A percentile compares a stretch with the other conserved stretches of the same genome.
phyloP scores from a whole-genome alignment of 176 grass and related monocot genomes.

The Oryza punctata region DNA sequence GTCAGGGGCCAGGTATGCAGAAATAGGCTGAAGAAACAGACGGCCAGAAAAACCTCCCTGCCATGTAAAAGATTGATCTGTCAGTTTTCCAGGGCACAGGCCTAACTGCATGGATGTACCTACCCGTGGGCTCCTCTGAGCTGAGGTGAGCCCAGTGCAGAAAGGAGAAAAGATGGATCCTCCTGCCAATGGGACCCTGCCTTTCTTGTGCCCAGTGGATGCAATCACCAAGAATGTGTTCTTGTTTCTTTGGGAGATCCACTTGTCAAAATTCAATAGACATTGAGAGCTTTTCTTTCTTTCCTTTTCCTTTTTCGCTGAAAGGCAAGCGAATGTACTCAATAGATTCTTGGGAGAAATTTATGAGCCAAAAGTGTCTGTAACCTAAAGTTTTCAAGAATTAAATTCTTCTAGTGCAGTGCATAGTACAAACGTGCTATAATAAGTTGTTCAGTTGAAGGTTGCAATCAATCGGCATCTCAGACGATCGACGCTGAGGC shows the following conservation, averaged over 20 bases:
- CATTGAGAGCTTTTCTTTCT: not conserved
- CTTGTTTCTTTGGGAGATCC: not conserved
- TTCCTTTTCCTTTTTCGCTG: not conserved
- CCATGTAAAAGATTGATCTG: conserved; percentile 32
- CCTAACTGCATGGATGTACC: not conserved
- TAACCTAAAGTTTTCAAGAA: not conserved
- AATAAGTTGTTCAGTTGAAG: not conserved
- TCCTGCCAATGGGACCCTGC: not conserved
- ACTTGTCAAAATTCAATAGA: conserved; percentile 7
- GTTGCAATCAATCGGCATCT: not conserved
- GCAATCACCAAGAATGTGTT: conserved; percentile 28
- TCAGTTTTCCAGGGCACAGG: conserved; percentile 33
- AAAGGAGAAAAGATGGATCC: conserved; percentile 34
- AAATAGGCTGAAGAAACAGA: conserved; percentile 35
- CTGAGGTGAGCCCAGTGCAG: not conserved
- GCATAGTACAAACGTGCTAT: not conserved
- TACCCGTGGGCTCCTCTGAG: not conserved
- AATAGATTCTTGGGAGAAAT: not conserved
- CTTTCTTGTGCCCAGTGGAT: conserved; percentile 20
- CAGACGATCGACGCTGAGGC: not conserved
- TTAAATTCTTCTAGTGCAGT: not conserved
- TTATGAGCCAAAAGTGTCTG: not conserved
- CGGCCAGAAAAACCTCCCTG: conserved; percentile 24
- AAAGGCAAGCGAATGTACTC: not conserved
- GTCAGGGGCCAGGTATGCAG: not conserved